Conservation (phyloP, 2,329 filamentous ascomycete species). For the Phyllosticta citriasiana region DNA sequence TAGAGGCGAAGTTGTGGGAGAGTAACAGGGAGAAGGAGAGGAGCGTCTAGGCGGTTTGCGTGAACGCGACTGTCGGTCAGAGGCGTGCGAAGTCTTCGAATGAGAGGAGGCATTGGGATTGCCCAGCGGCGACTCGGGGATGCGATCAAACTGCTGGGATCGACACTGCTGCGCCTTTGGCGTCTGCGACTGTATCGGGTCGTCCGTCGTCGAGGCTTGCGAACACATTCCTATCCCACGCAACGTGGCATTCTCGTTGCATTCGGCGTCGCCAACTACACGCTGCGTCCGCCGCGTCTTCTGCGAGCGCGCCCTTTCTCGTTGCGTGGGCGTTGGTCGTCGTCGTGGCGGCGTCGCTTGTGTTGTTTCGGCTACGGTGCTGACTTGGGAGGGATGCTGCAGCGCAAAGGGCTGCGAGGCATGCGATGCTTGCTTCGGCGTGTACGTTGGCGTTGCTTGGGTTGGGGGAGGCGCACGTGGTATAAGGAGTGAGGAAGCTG, state of each 20-base stretch:
- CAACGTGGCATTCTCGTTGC: neutral
- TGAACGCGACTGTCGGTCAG: too few relatives aligned
- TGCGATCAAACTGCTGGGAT: neutral
- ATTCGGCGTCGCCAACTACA: neutral
- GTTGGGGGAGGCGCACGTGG: neutral
- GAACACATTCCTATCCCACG: neutral
- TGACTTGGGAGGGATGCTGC: neutral
- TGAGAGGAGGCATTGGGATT: too few relatives aligned
- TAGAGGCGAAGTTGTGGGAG: too few relatives aligned
- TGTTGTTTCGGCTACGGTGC: neutral
- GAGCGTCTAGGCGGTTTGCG: too few relatives aligned
- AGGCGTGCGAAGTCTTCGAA: too few relatives aligned
- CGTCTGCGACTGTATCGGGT: neutral
- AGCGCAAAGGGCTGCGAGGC: neutral
- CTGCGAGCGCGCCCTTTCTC: neutral
- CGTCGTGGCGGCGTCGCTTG: neutral
- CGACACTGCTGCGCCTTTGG: too few relatives aligned
- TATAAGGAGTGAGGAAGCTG: neutral
- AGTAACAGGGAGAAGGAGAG: too few relatives aligned
- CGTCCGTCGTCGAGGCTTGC: neutral
- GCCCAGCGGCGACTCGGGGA: neutral
- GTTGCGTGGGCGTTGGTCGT: neutral
- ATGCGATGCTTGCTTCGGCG: neutral
- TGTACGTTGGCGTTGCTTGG: too few relatives aligned
- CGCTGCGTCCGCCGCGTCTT: neutral